Percentiles rank a stretch among this genome's conserved stretches.
phyloP scores from a whole-genome alignment of 768 basidiomycete species.

The Kwoniella heveanensis region DNA sequence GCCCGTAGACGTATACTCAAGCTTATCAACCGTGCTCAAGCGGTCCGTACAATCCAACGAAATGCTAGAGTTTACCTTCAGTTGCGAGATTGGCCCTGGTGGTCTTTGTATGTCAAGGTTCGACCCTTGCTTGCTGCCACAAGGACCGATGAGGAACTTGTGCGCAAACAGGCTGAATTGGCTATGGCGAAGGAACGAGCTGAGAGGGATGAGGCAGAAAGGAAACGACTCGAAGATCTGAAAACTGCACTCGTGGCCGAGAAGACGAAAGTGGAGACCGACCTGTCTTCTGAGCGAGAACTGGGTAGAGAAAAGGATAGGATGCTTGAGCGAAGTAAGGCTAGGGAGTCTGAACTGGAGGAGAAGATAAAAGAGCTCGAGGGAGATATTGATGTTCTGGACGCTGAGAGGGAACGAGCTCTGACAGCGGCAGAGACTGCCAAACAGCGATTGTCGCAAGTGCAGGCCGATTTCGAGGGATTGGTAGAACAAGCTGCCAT shows the following conservation, averaged over 20 bases:
- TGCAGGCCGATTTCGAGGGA: conserved; percentile 36
- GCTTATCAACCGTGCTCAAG: conserved; percentile 85
- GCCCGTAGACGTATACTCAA: conserved; percentile 91
- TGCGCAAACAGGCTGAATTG: conserved; percentile 76
- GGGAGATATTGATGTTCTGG: conserved; percentile 77
- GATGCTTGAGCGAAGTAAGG: conserved; percentile 78
- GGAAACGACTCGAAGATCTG: conserved; percentile 72
- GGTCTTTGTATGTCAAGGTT: conserved; percentile 96
- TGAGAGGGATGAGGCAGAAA: conserved; percentile 80
- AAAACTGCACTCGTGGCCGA: conserved; percentile 81
- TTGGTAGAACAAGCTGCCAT: conserved; percentile 78
- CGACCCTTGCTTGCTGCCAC: conserved; percentile 91
- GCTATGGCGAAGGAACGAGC: conserved; percentile 76
- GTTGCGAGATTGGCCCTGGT: conserved; percentile 96
- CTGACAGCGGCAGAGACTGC: conserved; percentile 60
- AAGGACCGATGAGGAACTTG: conserved; percentile 83
- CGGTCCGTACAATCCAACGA: conserved; percentile 86
- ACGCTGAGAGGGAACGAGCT: conserved; percentile 80
- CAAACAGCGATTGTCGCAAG: conserved; percentile 30
- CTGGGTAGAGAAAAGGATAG: conserved; percentile 80
- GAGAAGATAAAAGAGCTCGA: conserved; percentile 81
- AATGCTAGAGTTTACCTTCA: conserved; percentile 91
- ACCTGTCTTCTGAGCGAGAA: conserved; percentile 77
- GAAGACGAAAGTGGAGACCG: conserved; percentile 77
- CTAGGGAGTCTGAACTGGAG: conserved; percentile 78